Base-by-base conservation (phyloP, 805 yeast species). In the Schizosaccharomyces pombe region DNA sequence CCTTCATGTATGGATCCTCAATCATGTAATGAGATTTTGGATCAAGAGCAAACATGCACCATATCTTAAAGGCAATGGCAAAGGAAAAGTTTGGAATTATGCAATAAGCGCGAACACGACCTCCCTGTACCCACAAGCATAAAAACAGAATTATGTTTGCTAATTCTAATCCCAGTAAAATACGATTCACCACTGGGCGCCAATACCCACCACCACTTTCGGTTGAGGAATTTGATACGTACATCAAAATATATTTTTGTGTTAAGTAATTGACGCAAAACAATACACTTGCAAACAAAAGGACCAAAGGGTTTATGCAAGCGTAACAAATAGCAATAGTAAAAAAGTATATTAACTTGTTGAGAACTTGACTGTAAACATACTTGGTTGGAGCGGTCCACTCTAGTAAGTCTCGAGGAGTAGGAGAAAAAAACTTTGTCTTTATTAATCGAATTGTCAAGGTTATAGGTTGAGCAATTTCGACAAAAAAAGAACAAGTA, bases 171-270 rank as follows among this genome's bases (percentile, higher is more conserved):
- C 68, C 66, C 56, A 67, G 65, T 14, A 68, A 52, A 14, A 65
- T 37, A 30, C 65, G 59, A 55, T 68, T 63, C 56, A 61, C 59
- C 19, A 67, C 57, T 40, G 63, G 54, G 0, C 68, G 68, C 71
- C 71, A 68, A 58, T 56, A 67, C 16, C 57, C 47, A 2, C 70
- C 72, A 34, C 65, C 64, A 31, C 67, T 64, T 58, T 68, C 71
- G 40, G 62, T 62, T 55, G 66, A 65, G 5, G 72, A 68, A 32
- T 59, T 61, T 54, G 59, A 64, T 58, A 67, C 64, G 57, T 67
- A 67, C 59, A 66, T 55, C 19, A 68, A 56, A 52, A 60, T 56
- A 57, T 68, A 68, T 58, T 65, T 66, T 53, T 66, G 67, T 51
- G 67, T 33, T 5, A 68, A 63, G 1, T 60, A 54, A 30, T 66